Conservation (phyloP, 2,329 filamentous ascomycete species). For the Colletotrichum sp. region DNA sequence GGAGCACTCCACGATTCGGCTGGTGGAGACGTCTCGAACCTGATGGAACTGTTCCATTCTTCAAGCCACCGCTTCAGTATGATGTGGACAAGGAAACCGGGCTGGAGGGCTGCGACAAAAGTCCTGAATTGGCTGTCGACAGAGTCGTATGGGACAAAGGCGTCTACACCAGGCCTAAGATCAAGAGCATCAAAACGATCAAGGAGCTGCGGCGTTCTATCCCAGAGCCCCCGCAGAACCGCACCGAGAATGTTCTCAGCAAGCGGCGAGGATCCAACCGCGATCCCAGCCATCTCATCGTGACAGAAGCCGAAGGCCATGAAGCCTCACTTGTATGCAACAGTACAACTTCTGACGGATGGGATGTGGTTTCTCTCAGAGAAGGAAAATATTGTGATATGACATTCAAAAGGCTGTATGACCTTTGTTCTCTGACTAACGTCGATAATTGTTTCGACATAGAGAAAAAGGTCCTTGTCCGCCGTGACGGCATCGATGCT, state of each 20-base stretch:
- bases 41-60: slow-evolving; percentile 28
- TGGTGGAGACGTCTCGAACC: slow-evolving; percentile 21
- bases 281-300: slow-evolving; percentile 20
- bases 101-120: slow-evolving; percentile 13
- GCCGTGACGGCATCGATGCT: not conserved
- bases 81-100: slow-evolving; percentile 7
- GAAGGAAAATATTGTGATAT: slow-evolving; percentile 38
- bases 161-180: not conserved
- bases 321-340: slow-evolving; percentile 35
- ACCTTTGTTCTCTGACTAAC: slow-evolving; percentile 25
- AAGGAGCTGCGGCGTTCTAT: not conserved
- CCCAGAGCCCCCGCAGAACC: not conserved
- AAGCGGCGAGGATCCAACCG: not conserved
- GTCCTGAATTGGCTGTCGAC: slow-evolving; percentile 21
- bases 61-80: slow-evolving; percentile 29
- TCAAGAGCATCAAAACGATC: not conserved
- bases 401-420: slow-evolving; percentile 28
- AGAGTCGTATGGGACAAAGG: slow-evolving; percentile 13
- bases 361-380: slow-evolving; percentile 33
- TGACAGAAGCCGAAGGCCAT: slow-evolving; percentile 27
- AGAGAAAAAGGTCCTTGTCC: not conserved
- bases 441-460: not conserved
- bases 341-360: slow-evolving; percentile 30
- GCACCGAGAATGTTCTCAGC: not conserved
- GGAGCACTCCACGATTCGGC: slow-evolving; percentile 25